phyloP scores from a whole-genome alignment of 2,329 filamentous ascomycete species.

The Sarocladiaceae sp. region DNA sequence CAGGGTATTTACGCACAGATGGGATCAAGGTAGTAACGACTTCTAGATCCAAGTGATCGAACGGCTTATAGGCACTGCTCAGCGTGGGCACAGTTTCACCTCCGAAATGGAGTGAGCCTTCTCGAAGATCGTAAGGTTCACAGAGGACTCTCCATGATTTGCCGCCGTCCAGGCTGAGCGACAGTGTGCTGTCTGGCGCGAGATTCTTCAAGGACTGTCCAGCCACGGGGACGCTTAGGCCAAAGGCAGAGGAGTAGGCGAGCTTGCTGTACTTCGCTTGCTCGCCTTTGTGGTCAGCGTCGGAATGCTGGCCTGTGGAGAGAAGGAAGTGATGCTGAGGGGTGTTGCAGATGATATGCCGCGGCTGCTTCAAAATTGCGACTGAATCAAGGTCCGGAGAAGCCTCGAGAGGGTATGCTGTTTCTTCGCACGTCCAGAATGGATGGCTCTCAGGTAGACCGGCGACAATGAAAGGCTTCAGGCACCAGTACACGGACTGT shows the following conservation, averaged over 20 bases:
- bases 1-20: conserved; percentile 24
- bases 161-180: conserved; percentile 22
- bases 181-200: conserved; percentile 25
- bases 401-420: not conserved
- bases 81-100: not conserved
- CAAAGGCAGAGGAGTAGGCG: conserved; percentile 37
- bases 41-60: conserved; percentile 14
- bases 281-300: conserved; percentile 23
- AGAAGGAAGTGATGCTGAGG: conserved; percentile 29
- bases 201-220: conserved; percentile 19
- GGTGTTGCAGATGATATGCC: conserved; percentile 39
- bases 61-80: conserved; percentile 21
- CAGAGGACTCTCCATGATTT: conserved; percentile 25
- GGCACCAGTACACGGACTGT: conserved; percentile 47
- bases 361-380: conserved; percentile 17
- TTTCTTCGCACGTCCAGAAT: conserved; percentile 40
- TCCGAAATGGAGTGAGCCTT: not conserved
- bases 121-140: conserved; percentile 21
- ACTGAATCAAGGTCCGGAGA: not conserved
- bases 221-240: conserved; percentile 32
- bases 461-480: conserved; percentile 42
- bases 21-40: conserved; percentile 23
- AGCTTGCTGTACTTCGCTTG: conserved; percentile 37
- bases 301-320: conserved; percentile 26
- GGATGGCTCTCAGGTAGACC: conserved; percentile 26